phyloP scores from a whole-genome alignment of 805 yeast genomes.

The Saccharomycopsis lassenensis region DNA sequence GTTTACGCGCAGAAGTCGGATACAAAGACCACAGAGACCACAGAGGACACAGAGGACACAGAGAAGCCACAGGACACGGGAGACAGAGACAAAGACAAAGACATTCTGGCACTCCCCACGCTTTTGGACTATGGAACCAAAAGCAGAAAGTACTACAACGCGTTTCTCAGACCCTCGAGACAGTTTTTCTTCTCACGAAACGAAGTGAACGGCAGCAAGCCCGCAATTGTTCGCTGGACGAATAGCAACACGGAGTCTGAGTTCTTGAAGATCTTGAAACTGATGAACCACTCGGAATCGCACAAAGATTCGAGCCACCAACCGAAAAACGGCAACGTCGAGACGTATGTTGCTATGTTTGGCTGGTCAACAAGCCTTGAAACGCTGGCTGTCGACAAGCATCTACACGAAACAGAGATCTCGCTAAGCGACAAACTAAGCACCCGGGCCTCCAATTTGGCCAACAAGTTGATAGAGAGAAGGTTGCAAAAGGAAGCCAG shows the following conservation, averaged over 20 bases:
- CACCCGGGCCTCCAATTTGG: slow-evolving; percentile 7
- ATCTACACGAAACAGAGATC: not conserved
- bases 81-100: not conserved
- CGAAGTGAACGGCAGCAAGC: not conserved
- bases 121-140: slow-evolving; percentile 11
- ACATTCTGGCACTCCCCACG: slow-evolving; percentile 1
- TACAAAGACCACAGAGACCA: not conserved
- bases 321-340: too few species aligned
- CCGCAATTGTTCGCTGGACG: slow-evolving; percentile 8
- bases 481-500: not conserved
- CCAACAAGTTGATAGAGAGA: slow-evolving; percentile 9
- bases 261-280: slow-evolving; percentile 1
- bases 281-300: slow-evolving; percentile 9
- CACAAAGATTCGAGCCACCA: too few species aligned
- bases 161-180: slow-evolving; percentile 12
- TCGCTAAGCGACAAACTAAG: slow-evolving; percentile 11
- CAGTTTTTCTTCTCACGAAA: slow-evolving; percentile 6
- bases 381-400: too few species aligned
- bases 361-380: slow-evolving; percentile 18
- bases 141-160: slow-evolving; percentile 12
- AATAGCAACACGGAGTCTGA: slow-evolving; percentile 12
- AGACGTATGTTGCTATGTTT: slow-evolving; percentile 14
- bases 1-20: slow-evolving; percentile 2
- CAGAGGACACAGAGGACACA: not conserved
- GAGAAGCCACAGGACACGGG: not conserved